Conservation (phyloP, 225 moss, liverwort and hornwort species). For the Bryoerythrophyllum caledonicum region DNA sequence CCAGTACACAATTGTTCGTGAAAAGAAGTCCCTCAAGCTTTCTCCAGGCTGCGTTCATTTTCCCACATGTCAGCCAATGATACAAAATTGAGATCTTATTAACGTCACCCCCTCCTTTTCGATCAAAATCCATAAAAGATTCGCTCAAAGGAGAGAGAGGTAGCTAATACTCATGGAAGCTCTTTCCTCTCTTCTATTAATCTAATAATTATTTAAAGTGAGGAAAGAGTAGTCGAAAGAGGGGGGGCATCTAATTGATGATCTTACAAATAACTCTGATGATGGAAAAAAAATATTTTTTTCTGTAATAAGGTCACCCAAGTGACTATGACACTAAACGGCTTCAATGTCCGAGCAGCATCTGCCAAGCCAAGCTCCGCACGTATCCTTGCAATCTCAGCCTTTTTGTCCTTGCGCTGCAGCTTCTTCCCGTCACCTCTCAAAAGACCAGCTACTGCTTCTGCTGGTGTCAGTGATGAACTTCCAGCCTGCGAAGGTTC, state of each 20-base stretch:
- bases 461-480: conserved; percentile 56
- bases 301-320: conserved; percentile 2
- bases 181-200: too few relatives aligned
- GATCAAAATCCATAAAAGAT: too few relatives aligned
- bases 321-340: neutral
- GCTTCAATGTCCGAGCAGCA: conserved; percentile 57
- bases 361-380: conserved; percentile 84
- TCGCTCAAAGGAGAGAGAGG: too few relatives aligned
- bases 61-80: conserved; percentile 19
- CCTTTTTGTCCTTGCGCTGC: conserved; percentile 75
- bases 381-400: conserved; percentile 70
- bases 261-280: too few relatives aligned
- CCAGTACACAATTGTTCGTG: conserved; percentile 80
- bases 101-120: neutral
- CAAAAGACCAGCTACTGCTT: conserved; percentile 72
- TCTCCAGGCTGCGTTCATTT: conserved; percentile 64
- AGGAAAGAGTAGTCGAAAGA: too few relatives aligned
- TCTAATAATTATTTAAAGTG: too few relatives aligned
- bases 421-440: conserved; percentile 79
- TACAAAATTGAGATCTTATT: neutral
- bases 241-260: too few relatives aligned
- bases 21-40: conserved; percentile 72
- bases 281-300: neutral
- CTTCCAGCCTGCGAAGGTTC: conserved; percentile 42
- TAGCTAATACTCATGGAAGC: too few relatives aligned